Evolutionary conservation across 169 alveolate species (phyloP).

Genomic region (Cyclospora cayetanensis): DNA sequence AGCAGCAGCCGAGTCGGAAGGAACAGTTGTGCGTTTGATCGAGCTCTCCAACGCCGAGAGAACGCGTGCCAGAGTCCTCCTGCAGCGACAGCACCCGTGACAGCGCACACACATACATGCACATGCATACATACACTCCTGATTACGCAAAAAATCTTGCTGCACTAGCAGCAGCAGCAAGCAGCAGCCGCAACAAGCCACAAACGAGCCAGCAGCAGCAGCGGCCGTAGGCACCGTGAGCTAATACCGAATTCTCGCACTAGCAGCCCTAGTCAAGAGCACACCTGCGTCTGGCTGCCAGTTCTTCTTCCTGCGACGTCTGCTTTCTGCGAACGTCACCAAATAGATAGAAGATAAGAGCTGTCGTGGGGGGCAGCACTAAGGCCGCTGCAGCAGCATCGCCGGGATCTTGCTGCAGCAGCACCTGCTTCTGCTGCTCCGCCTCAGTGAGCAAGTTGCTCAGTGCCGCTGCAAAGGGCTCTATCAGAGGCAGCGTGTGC

Average conservation of each 20-base stretch:
- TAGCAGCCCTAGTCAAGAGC: constrained; percentile 6
- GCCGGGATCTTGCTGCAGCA: neutral
- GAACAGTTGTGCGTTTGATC: constrained; percentile 52
- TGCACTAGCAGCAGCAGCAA: neutral
- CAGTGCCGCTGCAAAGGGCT: constrained; percentile 50
- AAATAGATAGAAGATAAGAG: neutral
- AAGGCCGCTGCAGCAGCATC: neutral
- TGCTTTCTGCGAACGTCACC: constrained; percentile 33
- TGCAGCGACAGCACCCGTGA: constrained; percentile 39
- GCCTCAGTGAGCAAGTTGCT: neutral
- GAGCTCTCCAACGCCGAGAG: constrained; percentile 60
- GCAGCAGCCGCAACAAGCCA: neutral
- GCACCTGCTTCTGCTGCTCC: constrained; percentile 32
- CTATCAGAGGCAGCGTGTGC: constrained; percentile 66
- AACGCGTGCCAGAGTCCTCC: constrained; percentile 63
- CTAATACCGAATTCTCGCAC: neutral
- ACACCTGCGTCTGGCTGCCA: constrained; percentile 31
- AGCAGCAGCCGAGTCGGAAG: constrained; percentile 49
- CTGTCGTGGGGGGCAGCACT: constrained; percentile 2
- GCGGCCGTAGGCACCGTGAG: neutral
- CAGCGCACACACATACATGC: constrained; percentile 5
- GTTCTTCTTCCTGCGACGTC: constrained; percentile 26
- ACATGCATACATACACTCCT: neutral
- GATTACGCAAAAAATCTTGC: neutral
- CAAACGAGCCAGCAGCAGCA: neutral